Evolutionary conservation across 2,329 filamentous ascomycete species (phyloP).

Genomic region (Colletotrichum chrysophilum): DNA sequence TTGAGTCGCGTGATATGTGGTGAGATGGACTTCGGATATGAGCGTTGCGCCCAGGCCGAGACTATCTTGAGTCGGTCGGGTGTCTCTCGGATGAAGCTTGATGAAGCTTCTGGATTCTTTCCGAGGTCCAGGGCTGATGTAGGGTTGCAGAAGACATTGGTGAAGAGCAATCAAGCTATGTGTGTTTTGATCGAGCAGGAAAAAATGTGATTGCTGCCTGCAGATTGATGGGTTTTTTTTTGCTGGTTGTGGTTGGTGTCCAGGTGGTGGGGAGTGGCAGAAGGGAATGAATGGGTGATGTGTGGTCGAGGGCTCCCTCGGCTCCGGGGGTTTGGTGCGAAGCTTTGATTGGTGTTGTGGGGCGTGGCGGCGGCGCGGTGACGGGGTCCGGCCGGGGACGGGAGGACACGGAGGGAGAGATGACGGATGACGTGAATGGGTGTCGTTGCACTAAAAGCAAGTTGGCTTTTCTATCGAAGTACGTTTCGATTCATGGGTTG

Average conservation of each 20-base stretch:
- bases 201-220: background rate
- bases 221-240: background rate
- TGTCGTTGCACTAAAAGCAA: too few relatives aligned
- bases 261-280: background rate
- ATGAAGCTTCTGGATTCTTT: background rate
- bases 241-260: background rate
- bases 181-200: background rate
- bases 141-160: background rate
- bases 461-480: too few relatives aligned
- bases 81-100: background rate
- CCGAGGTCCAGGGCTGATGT: background rate
- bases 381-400: background rate
- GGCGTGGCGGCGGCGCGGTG: background rate
- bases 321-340: background rate
- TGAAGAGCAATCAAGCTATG: background rate
- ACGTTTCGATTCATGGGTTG: fast-evolving
- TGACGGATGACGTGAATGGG: fast-evolving
- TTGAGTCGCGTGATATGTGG: background rate
- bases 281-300: background rate
- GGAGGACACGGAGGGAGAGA: background rate
- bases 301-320: background rate
- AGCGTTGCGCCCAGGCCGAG: background rate
- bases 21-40: background rate
- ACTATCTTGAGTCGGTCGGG: background rate
- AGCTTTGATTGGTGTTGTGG: background rate